These are phyloP conservation scores for Phaffia australis DNA, from an alignment of 768 basidiomycete genomes.

Conservation along the genomic window DNA sequence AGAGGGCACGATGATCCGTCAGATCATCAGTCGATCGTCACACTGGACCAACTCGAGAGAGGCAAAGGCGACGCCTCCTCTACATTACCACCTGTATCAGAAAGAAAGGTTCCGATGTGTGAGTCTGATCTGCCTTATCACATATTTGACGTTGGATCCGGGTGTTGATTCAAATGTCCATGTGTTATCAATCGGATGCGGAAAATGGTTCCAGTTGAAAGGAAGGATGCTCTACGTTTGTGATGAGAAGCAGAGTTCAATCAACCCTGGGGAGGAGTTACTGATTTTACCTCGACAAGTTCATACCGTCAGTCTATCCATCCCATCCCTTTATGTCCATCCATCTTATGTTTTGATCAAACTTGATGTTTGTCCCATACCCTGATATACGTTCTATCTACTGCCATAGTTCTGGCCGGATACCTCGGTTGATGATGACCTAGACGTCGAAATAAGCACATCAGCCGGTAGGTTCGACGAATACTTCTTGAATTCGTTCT, in stretches of 20 bases:
- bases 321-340: too few relatives aligned
- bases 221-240: neutral
- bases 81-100: neutral
- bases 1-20: too few relatives aligned
- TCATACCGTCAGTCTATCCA: too few relatives aligned
- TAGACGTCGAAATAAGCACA: neutral
- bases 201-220: neutral
- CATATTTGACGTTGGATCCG: too few relatives aligned
- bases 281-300: too few relatives aligned
- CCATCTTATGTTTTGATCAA: too few relatives aligned
- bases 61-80: neutral
- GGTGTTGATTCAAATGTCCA: too few relatives aligned
- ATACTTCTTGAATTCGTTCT: neutral
- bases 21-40: too few relatives aligned
- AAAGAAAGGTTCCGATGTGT: neutral
- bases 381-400: too few relatives aligned
- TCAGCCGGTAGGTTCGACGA: neutral
- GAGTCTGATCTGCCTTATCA: too few relatives aligned
- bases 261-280: neutral
- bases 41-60: neutral
- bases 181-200: too few relatives aligned
- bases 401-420: conserved; percentile 3
- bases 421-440: neutral
- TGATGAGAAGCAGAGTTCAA: neutral
- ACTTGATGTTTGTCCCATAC: too few relatives aligned